These are phyloP conservation scores for Mortierella sp. DNA, from an alignment of 371 early-diverging fungal genomes.

Conservation along the genomic window DNA sequence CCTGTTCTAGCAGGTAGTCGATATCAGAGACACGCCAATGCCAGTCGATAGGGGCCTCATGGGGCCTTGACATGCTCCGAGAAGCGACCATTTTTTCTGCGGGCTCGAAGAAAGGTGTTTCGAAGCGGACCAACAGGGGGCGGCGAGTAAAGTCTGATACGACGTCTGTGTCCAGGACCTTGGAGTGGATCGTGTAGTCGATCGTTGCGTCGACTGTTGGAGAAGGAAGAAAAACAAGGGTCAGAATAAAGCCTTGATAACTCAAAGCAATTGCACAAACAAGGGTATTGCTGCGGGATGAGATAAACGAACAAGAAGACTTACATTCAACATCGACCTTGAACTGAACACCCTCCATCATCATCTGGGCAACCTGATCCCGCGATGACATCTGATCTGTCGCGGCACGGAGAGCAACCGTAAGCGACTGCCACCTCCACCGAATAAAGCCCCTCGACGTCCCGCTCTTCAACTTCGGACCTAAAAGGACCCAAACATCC, in stretches of 20 bases:
- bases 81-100: constrained; percentile 66
- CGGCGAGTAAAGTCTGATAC: constrained; percentile 67
- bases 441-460: constrained; percentile 45
- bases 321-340: constrained; percentile 65
- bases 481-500: constrained; percentile 69
- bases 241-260: background rate
- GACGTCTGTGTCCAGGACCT: constrained; percentile 27
- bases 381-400: constrained; percentile 63
- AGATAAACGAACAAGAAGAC: background rate
- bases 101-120: constrained; percentile 70
- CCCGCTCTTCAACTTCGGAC: constrained; percentile 50
- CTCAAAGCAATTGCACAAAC: background rate
- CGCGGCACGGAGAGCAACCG: constrained; percentile 44
- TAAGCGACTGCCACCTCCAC: constrained; percentile 53
- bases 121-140: constrained; percentile 66
- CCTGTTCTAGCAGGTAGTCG: constrained; percentile 70
- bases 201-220: constrained; percentile 66
- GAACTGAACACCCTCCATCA: constrained; percentile 68
- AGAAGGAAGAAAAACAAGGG: background rate
- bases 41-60: constrained; percentile 70
- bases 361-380: constrained; percentile 61
- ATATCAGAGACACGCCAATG: constrained; percentile 70
- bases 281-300: background rate
- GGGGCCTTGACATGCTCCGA: constrained; percentile 61
- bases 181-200: constrained; percentile 56